Conservation (phyloP, 306 rosid genomes). For the Amphicarpaea edgeworthii region DNA sequence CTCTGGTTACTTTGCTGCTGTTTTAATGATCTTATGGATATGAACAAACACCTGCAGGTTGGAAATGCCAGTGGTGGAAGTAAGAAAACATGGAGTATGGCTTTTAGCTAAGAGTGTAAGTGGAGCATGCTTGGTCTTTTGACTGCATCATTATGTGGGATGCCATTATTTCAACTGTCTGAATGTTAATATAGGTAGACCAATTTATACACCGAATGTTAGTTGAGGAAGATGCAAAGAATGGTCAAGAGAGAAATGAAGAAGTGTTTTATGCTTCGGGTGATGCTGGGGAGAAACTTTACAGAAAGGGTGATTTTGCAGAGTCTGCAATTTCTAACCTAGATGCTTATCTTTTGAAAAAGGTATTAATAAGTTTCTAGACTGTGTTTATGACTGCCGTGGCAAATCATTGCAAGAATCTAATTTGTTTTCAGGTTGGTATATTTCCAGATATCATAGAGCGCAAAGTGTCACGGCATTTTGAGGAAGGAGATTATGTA, state of each 20-base stretch:
- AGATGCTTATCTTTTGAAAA: conserved; percentile 74
- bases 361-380: conserved; percentile 55
- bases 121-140: conserved; percentile 34
- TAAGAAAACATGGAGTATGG: conserved; percentile 87
- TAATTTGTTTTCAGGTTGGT: conserved; percentile 78
- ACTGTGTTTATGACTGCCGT: conserved; percentile 19
- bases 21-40: conserved; percentile 44
- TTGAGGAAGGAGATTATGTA: conserved; percentile 93
- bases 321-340: conserved; percentile 69
- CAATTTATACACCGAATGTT: conserved; percentile 85
- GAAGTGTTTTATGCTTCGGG: conserved; percentile 71
- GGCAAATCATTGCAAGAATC: conserved; percentile 38
- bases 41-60: conserved; percentile 58
- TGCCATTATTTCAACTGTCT: conserved; percentile 21
- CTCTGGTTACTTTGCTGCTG: conserved; percentile 1
- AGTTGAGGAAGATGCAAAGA: conserved; percentile 86
- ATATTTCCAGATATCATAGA: conserved; percentile 94
- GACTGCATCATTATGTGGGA: not conserved
- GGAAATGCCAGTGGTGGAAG: conserved; percentile 98
- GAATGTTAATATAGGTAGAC: conserved; percentile 72
- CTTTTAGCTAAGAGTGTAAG: conserved; percentile 91
- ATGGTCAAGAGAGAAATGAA: conserved; percentile 59
- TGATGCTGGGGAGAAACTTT: conserved; percentile 84
- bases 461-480: conserved; percentile 83
- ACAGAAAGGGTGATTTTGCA: conserved; percentile 80